Evolutionary conservation across 176 grass and related monocot species (phyloP), one percentile per base, ranked within the genome.

Genomic region (Hsuehochloa calcarea): DNA sequence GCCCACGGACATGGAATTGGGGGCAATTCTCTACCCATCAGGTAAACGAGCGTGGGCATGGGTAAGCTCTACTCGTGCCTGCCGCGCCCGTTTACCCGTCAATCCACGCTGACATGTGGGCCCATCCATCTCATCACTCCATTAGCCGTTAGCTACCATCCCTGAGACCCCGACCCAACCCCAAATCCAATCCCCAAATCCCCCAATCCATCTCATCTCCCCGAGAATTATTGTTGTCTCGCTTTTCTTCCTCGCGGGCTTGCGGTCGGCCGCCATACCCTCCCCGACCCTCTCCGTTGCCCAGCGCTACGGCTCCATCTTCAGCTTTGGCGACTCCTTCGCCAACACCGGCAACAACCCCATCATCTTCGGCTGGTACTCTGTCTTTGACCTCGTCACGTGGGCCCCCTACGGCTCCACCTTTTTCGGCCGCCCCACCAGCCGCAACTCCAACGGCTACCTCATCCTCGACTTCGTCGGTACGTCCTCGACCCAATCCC

Each of bases 381-480:
- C 54, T 4, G 25, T 69, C 1, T 37, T 1, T 0, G 4, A 19
- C 20, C 55, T n/a, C n/a, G n/a, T n/a, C n/a, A n/a, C n/a, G n/a
- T n/a, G n/a, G n/a, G n/a, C n/a, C n/a, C n/a, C n/a, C n/a, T n/a
- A n/a, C n/a, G n/a, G n/a, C n/a, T n/a, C 86, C 74, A 84, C 67
- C 0, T n/a, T 93, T 90, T 93, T 93, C 52, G 80, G 79, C 65
- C 38, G 25, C 6, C 88, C 85, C 44, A 90, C 91, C 0, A 88
- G 88, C 5, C 68, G 91, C 26, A 58, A 44, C 80, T 85, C 88
- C 74, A 62, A 93, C 54, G 88, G 91, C 40, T 76, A 88, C 81
- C 72, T 93, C 45, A 77, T 90, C 80, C 20, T 93, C 39, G 91
- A 90, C 72, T 93, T 93, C 75, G 72, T 93, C 62, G 87, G 91